Percentiles rank a stretch among this genome's conserved stretches.
Evolutionary conservation across 2,329 filamentous ascomycete genomes (phyloP).

Genomic region (Diaporthe sp.): DNA sequence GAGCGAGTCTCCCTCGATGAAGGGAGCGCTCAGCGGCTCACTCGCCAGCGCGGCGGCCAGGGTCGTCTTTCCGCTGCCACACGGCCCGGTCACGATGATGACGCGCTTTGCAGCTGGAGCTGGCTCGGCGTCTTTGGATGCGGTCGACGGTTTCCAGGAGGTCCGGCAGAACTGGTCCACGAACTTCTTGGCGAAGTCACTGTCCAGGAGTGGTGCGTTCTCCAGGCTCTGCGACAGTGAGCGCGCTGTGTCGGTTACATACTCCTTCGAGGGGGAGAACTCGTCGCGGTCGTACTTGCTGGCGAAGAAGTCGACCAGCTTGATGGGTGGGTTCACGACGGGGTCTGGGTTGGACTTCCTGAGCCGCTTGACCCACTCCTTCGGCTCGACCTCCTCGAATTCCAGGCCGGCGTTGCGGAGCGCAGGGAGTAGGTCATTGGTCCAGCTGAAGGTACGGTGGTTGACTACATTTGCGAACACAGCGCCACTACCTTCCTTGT

Average conservation of each 20-base stretch:
- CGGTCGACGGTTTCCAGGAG: slow-evolving; percentile 53
- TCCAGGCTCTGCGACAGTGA: slow-evolving; percentile 61
- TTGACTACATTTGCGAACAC: slow-evolving; percentile 65
- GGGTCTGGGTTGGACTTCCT: slow-evolving; percentile 60
- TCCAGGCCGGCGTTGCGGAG: slow-evolving; percentile 59
- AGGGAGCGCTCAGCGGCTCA: slow-evolving; percentile 35
- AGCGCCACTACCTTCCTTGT: slow-evolving; percentile 30
- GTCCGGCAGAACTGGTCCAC: slow-evolving; percentile 51
- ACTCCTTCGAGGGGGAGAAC: slow-evolving; percentile 59
- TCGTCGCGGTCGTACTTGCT: slow-evolving; percentile 63
- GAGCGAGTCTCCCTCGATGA: slow-evolving; percentile 58
- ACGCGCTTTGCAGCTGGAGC: slow-evolving; percentile 44
- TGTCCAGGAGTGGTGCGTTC: slow-evolving; percentile 52
- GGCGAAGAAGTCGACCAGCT: slow-evolving; percentile 67
- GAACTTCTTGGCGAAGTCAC: slow-evolving; percentile 55
- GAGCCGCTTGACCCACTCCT: slow-evolving; percentile 60
- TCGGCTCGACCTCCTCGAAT: slow-evolving; percentile 59
- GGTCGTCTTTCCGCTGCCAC: slow-evolving; percentile 58
- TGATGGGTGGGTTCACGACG: slow-evolving; percentile 63
- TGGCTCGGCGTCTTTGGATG: slow-evolving; percentile 51
- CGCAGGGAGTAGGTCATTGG: slow-evolving; percentile 62
- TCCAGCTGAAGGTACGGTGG: slow-evolving; percentile 63
- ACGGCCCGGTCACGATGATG: slow-evolving; percentile 56
- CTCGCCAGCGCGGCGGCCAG: slow-evolving; percentile 41
- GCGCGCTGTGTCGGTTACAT: slow-evolving; percentile 54